Base-by-base conservation (phyloP, 768 basidiomycete genomes). In the Chlorophyllum brunneum region DNA sequence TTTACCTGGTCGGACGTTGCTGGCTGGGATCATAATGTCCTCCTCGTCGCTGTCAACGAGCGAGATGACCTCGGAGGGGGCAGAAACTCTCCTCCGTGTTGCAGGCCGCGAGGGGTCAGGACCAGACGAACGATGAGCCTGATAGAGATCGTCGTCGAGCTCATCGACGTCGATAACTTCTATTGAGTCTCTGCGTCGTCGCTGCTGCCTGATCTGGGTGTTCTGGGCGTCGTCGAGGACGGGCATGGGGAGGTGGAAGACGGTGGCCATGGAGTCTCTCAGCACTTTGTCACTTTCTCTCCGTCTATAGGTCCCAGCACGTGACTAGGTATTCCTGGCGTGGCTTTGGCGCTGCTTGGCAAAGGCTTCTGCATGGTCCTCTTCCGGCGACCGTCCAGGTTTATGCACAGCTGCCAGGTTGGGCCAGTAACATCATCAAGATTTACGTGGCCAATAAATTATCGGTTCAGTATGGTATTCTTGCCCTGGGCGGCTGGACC, bases 151-250 rank as follows among this genome's bases (percentile, higher is more conserved):
- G 50, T 71, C 71, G 47, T 68, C 67, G 46, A 67, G 54, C 22
- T 58, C 57, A 61, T 77, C 74, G 51, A 76, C 74, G 61, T 77
- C 74, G 60, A 76, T 75, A 51, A 77, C 63, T 60, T 77, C 75
- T 23, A 69, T 59, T 16, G 64, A 51, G n/a, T 62, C 61, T 27
- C 61, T 36, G 51, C 63, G 63, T 15, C 59, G 48, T 34, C 55
- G 55, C 36, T 36, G 58, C 4, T 57, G 63, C 16, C 31, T 53
- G 26, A 39, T 59, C 31, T 34, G 26, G 34, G 24, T n/a, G 29
- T 46, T 41, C 38, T 61, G 61, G 18, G 54, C 44, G 34, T 64
- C 58, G 33, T 54, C 60, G 34, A 67, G 53, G 15, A 59, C 55
- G 5, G 67, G 63, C 37, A 63, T 38, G 13, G 65, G 64, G 18